Evolutionary conservation across 2,329 filamentous ascomycete genomes (phyloP), one percentile per base, ranked within the genome.

Genomic region (Pseudocercospora eumusae): DNA sequence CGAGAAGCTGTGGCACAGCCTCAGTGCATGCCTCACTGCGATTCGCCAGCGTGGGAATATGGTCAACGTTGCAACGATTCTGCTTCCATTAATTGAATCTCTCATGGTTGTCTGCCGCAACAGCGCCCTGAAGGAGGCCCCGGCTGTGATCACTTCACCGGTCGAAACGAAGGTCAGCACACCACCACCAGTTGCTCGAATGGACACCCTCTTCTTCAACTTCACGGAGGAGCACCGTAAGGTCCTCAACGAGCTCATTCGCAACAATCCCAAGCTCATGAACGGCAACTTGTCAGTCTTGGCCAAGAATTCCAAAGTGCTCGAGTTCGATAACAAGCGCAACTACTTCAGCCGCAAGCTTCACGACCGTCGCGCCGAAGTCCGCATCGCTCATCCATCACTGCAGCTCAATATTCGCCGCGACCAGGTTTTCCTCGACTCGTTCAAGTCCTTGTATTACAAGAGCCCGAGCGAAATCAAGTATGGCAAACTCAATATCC

Each of bases 51-150:
- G 93, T 61, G 93, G 96, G 74, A 96, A 92, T 74, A 95, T 98
- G 88, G 86, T 98, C 73, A 97, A 96, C 71, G 93, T 99, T 60
- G 96, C 95, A 28, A 98, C 93, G 0, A 98, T 98, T 66, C 83
- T 99, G 25, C 82, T 98, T 36, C 95, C 95, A 28, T 81, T 99
- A 28, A 97, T 99, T 64, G 95, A 99, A 77, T 92, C 93, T 5
- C 82, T 99, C 64, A 99, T 99, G 95, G 95, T 99, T 57, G 93
- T 99, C 27, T 99, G 96, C 84, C 99, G 98, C 82, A 98, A 98
- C 76, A 96, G 92, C 8, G 90, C 92, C 1, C 81, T 92, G 58
- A 88, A 88, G 72, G 90, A 95, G 64, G 79, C 86, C 4, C 68
- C 73, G 23, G 69, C 74, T 27, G 84, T 91, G 75, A 81, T 88